Evolutionary conservation across 441 rosid species (phyloP), one percentile per base, ranked within the genome.

Genomic region (Croton laevigatus): DNA sequence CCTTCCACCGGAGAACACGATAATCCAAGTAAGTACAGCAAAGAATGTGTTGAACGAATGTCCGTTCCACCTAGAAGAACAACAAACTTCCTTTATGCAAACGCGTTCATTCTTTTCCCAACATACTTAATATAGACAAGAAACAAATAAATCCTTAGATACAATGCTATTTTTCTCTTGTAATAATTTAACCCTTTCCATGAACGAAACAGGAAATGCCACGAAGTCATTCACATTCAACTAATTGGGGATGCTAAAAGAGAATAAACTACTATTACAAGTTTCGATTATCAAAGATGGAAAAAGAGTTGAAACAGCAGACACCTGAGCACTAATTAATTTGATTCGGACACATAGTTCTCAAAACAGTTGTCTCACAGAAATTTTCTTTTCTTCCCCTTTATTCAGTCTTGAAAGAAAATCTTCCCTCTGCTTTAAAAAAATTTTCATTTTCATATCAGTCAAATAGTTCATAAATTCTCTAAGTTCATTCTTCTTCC

Each of bases 1-100:
- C 6, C 13, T 22, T 60, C 46, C 22, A 37, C 61, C n/a, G n/a
- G 60, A 52, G 34, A 67, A 53, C 12, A 42, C 22, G 53, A 67
- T 2, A 20, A 59, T 60, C 54, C 62, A 36, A 49, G 70, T 70
- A 80, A 59, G 34, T 58, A 66, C 66, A 2, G 37, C 17, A 57
- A 57, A 51, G 52, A 70, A 73, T 1, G 62, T 7, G 20, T 46
- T 45, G 44, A 49, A 54, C 57, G 59, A 49, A 34, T 46, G 34
- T 19, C 36, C 36, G 36, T 11, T 49, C 22, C 22, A 61, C 69
- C 62, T 34, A 7, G 71, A 36, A 46, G 17, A 69, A 55, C 32
- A 63, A 70, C 37, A 36, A 48, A 71, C 60, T 48, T 7, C 48
- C 20, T 54, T 37, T 22, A 16, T 10, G 57, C 48, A 67, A 49